Percentiles rank a stretch among this genome's conserved stretches.
Conservation (phyloP, 768 basidiomycete genomes). For the Dioszegia aurantiaca region DNA sequence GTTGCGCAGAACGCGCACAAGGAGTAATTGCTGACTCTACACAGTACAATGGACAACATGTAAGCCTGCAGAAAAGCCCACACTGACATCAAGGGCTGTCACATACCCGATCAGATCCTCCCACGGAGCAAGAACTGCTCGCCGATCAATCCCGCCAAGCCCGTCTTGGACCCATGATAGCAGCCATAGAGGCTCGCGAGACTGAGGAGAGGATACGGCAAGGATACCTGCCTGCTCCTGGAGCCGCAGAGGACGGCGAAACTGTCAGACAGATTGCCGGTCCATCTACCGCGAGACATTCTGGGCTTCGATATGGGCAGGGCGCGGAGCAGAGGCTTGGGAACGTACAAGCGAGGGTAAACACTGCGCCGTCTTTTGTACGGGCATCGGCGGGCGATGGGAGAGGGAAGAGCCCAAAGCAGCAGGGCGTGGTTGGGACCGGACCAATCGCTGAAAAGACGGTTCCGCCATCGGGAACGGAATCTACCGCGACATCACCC, state of each 20-base stretch:
- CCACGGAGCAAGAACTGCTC: constrained; percentile 31
- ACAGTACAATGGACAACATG: constrained; percentile 48
- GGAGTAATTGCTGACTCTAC: constrained; percentile 2
- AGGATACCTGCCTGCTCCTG: constrained; percentile 34
- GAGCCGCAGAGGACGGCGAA: neutral
- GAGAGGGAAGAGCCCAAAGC: constrained; percentile 10
- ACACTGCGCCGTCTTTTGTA: constrained; percentile 10
- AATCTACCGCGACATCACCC: neutral
- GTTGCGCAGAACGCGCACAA: too few relatives aligned
- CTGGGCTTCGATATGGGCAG: constrained; percentile 8
- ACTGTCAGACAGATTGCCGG: constrained; percentile 8
- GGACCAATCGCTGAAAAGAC: neutral
- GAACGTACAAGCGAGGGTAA: constrained; percentile 4
- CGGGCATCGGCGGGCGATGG: neutral
- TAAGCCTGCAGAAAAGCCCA: constrained; percentile 13
- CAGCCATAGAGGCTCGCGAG: constrained; percentile 41
- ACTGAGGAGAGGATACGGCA: constrained; percentile 43
- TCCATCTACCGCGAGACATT: constrained; percentile 5
- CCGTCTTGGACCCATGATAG: constrained; percentile 28
- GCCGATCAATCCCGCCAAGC: constrained; percentile 26
- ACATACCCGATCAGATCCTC: constrained; percentile 39
- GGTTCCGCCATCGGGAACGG: too few relatives aligned
- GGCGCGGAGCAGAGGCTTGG: constrained; percentile 4
- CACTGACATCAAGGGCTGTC: constrained; percentile 38
- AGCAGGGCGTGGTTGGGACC: constrained; percentile 2